Conservation (phyloP, 2,329 filamentous ascomycete genomes). For the Xylogone sp. region DNA sequence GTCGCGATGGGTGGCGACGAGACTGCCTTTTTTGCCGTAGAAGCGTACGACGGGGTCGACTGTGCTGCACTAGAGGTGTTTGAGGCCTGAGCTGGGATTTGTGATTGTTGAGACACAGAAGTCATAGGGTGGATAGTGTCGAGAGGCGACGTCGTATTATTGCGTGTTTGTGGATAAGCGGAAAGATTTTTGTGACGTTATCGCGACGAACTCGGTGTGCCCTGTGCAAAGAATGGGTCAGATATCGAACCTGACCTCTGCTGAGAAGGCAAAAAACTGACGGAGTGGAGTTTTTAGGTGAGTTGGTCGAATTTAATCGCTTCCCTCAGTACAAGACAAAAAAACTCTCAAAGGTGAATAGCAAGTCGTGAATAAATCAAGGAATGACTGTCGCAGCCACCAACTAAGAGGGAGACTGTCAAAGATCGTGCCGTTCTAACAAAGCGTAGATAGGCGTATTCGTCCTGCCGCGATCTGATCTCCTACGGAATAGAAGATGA, state of each 20-base stretch:
- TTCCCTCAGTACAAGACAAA: conserved; percentile 15
- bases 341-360: not conserved
- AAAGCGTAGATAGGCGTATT: conserved; percentile 5
- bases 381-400: conserved; percentile 12
- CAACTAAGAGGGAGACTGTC: not conserved
- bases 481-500: conserved; percentile 29
- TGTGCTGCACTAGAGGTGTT: conserved; percentile 49
- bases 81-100: conserved; percentile 43
- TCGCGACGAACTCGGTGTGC: conserved; percentile 17
- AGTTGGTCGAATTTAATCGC: conserved; percentile 30
- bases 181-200: conserved; percentile 24
- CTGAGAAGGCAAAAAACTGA: conserved; percentile 9
- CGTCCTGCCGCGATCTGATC: conserved; percentile 21
- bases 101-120: conserved; percentile 29
- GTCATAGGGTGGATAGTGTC: conserved; percentile 28
- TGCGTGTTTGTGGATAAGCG: conserved; percentile 4
- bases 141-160: conserved; percentile 20
- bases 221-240: conserved; percentile 23
- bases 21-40: conserved; percentile 61
- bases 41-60: conserved; percentile 62
- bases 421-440: not conserved
- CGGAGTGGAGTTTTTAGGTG: conserved; percentile 16
- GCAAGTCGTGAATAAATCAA: not conserved
- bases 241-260: conserved; percentile 21
- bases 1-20: conserved; percentile 58